phyloP scores from a whole-genome alignment of 768 basidiomycete genomes.

The Russula brevipes region DNA sequence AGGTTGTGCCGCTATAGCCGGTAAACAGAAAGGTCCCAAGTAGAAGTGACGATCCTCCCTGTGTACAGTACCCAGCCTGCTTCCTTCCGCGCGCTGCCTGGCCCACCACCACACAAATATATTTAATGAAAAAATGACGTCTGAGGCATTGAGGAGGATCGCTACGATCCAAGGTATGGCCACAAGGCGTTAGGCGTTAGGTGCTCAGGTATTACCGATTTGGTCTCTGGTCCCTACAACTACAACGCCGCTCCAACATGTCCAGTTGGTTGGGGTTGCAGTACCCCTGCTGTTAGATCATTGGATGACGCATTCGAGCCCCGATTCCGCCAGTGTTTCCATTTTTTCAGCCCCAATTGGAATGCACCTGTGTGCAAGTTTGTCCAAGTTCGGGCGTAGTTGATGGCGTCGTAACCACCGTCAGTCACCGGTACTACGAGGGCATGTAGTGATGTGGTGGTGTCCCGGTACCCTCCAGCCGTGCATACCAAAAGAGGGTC shows the following conservation, averaged over 20 bases:
- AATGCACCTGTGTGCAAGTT: background rate
- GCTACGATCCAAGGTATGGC: background rate
- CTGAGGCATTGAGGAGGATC: background rate
- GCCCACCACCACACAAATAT: background rate
- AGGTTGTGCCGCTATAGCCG: background rate
- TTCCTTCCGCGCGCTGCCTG: background rate
- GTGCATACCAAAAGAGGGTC: background rate
- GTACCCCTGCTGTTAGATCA: background rate
- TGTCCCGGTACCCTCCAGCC: no score
- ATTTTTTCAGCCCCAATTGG: background rate
- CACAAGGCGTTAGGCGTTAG: background rate
- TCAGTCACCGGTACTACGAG: background rate
- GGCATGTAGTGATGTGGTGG: no score
- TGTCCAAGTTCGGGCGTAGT: background rate
- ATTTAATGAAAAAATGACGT: slow-evolving; percentile 13
- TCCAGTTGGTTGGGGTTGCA: background rate
- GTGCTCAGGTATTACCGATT: background rate
- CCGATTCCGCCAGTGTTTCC: background rate
- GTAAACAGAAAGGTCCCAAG: background rate
- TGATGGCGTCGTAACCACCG: background rate
- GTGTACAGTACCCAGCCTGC: background rate
- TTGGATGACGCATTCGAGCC: background rate
- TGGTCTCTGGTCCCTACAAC: slow-evolving; percentile 2
- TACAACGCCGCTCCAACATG: slow-evolving; percentile 3
- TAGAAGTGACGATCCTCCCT: slow-evolving; percentile 10